Evolutionary conservation across 179 eudicot genomes (phyloP).

Genomic region (Carnegiea gigantea): DNA sequence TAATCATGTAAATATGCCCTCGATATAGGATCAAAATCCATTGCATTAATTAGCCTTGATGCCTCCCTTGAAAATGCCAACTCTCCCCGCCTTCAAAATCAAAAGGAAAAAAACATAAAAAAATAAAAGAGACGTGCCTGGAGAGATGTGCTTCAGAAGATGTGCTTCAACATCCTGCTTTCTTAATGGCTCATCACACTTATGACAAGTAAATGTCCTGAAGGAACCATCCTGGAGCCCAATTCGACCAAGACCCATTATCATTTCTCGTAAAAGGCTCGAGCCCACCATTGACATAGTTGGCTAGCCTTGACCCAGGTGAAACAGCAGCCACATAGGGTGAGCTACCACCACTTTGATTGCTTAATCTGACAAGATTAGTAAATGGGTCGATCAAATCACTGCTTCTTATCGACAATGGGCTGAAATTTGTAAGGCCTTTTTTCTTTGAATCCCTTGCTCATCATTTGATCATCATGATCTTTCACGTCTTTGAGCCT

Average conservation of each 20-base stretch:
- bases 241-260: not conserved
- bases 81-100: not conserved
- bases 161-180: constrained; percentile 64
- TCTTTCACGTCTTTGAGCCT: constrained; percentile 29
- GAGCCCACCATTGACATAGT: constrained; percentile 17
- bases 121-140: not conserved
- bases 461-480: constrained; percentile 26
- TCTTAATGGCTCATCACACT: constrained; percentile 62
- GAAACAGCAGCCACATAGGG: constrained; percentile 33
- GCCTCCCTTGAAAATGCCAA: not conserved
- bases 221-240: constrained; percentile 22
- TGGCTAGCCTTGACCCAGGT: constrained; percentile 33
- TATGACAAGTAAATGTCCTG: constrained; percentile 37
- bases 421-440: constrained; percentile 35
- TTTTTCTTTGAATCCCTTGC: constrained; percentile 39
- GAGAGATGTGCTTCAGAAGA: constrained; percentile 25
- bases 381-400: constrained; percentile 47
- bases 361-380: constrained; percentile 30
- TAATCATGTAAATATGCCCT: not conserved
- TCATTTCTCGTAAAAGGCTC: constrained; percentile 25
- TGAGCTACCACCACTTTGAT: constrained; percentile 23
- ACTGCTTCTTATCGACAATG: constrained; percentile 51
- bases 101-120: not conserved
- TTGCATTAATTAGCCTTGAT: not conserved
- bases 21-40: not conserved